Evolutionary conservation across 352 stramenopile genomes (phyloP), one percentile per base, ranked within the genome.

Genomic region (Phytophthora colocasiae): DNA sequence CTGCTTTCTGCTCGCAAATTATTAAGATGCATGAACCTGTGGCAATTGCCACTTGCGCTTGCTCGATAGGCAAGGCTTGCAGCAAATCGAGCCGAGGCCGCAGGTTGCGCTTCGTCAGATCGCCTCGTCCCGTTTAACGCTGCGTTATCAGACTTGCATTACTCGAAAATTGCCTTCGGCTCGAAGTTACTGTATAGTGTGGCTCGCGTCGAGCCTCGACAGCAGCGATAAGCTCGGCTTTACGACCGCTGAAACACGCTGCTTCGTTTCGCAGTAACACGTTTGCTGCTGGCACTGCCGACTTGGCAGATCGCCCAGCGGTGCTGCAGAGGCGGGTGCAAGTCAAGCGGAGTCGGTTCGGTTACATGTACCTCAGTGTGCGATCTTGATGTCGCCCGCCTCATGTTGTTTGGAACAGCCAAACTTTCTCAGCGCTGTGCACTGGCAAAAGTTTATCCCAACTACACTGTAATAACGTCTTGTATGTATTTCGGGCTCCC

Each of bases 231-330:
- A 43, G 38, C 38, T 43, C 38, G 14, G 15, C 38, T 43, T 51
- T 58, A 58, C 57, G 57, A 65, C 47, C 57, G 27, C 40, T 58
- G 39, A 58, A 65, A 65, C 19, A 38, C 26, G 36, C 45, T 32
- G 32, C 45, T 36, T 43, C 26, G 36, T 19, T 41, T 29, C 15
- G 27, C 24, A 22, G 38, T 10, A 43, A 43, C 15, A 22, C n/a
- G 38, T 14, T 36, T 36, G 31, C 9, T 36, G 31, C 31, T 12
- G 31, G 27, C 36, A 41, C 36, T 22, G 1, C 22, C 22, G 22
- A 41, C 14, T 40, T 45, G 26, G 38, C 36, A 58, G 41, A 62
- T 54, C 47, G 22, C 8, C 31, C 4, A 17, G 17, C 9, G 40
- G 39, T 46, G 54, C 54, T 17, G 27, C 53, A 44, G 27, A 38